phyloP scores from a whole-genome alignment of 1,284 basidiomycete genomes.

The Naganishia sp. region DNA sequence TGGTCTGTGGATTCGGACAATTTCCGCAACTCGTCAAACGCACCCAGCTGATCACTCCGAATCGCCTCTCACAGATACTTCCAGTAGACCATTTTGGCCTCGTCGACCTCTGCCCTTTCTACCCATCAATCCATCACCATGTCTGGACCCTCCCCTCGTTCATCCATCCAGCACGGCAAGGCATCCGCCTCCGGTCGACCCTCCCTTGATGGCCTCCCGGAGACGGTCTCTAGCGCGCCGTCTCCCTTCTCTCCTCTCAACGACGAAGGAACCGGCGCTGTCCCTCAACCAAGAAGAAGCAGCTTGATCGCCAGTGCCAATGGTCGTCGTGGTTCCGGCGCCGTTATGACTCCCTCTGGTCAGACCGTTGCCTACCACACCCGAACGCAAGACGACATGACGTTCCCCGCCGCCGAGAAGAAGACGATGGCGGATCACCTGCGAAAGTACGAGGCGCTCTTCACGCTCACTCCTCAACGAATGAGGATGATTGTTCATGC shows the following conservation, averaged over 20 bases:
- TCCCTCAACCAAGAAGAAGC: slow-evolving; percentile 12
- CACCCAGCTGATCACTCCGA: too few relatives aligned
- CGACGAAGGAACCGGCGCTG: background rate
- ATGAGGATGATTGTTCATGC: slow-evolving; percentile 98
- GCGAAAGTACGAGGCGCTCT: slow-evolving; percentile 80
- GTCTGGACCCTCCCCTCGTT: slow-evolving; percentile 21
- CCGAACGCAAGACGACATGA: slow-evolving; percentile 50
- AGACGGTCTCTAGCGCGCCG: background rate
- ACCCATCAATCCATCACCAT: slow-evolving; percentile 6
- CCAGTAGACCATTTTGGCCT: background rate
- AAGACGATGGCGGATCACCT: slow-evolving; percentile 78
- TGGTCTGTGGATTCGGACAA: too few relatives aligned
- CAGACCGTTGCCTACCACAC: slow-evolving; percentile 72
- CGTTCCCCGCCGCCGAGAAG: slow-evolving; percentile 54
- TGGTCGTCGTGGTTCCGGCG: slow-evolving; percentile 57
- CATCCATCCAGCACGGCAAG: slow-evolving; percentile 18
- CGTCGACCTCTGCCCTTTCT: background rate
- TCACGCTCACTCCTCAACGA: slow-evolving; percentile 71
- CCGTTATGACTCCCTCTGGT: slow-evolving; percentile 68
- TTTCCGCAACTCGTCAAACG: too few relatives aligned
- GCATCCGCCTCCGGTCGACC: slow-evolving; percentile 3
- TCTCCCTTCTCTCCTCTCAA: slow-evolving; percentile 13
- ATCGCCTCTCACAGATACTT: too few relatives aligned
- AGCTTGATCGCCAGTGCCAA: slow-evolving; percentile 25
- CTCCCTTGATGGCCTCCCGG: background rate